Base-by-base conservation (phyloP, 2,329 filamentous ascomycete genomes). In the Penicillium janthinellum region DNA sequence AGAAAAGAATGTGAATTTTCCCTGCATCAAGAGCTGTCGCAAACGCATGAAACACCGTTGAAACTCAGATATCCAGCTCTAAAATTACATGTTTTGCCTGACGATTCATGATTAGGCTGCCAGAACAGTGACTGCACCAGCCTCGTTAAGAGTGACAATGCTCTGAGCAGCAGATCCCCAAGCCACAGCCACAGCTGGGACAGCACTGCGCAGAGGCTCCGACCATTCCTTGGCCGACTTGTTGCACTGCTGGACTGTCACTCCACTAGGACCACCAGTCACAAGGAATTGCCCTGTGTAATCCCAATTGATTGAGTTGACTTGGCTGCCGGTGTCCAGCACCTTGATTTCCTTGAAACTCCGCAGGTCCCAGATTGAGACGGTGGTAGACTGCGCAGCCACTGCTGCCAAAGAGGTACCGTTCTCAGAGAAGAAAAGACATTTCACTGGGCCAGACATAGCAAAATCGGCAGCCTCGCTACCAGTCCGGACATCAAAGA, bases 221-320 rank as follows among this genome's bases (percentile, higher is more conserved):
- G 88, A 90, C 95, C 95, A 99, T 59, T 85, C 83, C 84, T 96
- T 99, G 62, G 86, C 84, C 54, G 87, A 82, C 83, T 98, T 99
- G 64, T 86, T 84, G 77, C 96, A 99, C 71, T 96, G 90, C 75
- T 95, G 91, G 42, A 99, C 91, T 5, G 90, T 91, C 49, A 97
- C 81, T 31, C 92, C 92, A 47, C 89, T 87, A 4, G 89, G 84
- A 6, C 94, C 94, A 4, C 87, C 90, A 12, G 90, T 90, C 28
- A 93, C 90, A 55, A 99, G 82, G 80, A 90, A 99, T 77, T 97
- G 94, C 45, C 93, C 94, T 6, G 91, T 95, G 80, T 96, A 97
- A 73, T 99, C 95, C 93, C 93, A 99, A 51, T 84, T 83, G 64
- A 97, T 83, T 42, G 85, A 87, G 62, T 90, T 85, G 50, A 96